phyloP scores from a whole-genome alignment of 106 monocot genomes.

The Narthecium ossifragum region DNA sequence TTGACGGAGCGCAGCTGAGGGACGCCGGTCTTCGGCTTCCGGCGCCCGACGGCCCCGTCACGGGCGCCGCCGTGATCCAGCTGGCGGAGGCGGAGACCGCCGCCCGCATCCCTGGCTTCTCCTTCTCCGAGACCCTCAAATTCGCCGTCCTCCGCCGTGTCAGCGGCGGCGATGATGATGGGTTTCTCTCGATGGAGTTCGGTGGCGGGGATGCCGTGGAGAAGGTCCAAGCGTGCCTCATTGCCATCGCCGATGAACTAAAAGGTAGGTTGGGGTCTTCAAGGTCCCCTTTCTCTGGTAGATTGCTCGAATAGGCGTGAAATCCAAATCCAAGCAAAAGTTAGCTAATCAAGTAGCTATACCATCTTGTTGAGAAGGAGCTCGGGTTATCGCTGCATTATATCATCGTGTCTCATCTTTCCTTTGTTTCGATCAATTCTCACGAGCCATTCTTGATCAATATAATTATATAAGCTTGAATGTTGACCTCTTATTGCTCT shows the following conservation, averaged over 20 bases:
- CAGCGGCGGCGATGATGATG: background rate
- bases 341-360: no score
- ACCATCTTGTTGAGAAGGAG: no score
- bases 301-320: no score
- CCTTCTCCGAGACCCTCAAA: constrained; percentile 15
- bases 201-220: constrained; percentile 7
- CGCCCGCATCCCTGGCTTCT: constrained; percentile 25
- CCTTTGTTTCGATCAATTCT: background rate
- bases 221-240: constrained; percentile 19
- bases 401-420: no score
- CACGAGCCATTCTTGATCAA: background rate
- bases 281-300: no score
- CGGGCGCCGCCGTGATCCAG: constrained; percentile 16
- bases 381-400: background rate
- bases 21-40: constrained; percentile 19
- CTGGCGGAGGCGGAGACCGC: constrained; percentile 32
- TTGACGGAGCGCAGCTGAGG: constrained; percentile 21
- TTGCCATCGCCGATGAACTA: constrained; percentile 30
- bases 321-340: no score
- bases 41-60: constrained; percentile 10
- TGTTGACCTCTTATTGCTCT: background rate
- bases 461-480: background rate
- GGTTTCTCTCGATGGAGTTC: constrained; percentile 20
- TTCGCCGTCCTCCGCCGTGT: constrained; percentile 14
- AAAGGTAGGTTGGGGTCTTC: constrained; percentile 29